Base-by-base conservation (phyloP, 495 filamentous ascomycete genomes). In the Chaetomium cochliodes region DNA sequence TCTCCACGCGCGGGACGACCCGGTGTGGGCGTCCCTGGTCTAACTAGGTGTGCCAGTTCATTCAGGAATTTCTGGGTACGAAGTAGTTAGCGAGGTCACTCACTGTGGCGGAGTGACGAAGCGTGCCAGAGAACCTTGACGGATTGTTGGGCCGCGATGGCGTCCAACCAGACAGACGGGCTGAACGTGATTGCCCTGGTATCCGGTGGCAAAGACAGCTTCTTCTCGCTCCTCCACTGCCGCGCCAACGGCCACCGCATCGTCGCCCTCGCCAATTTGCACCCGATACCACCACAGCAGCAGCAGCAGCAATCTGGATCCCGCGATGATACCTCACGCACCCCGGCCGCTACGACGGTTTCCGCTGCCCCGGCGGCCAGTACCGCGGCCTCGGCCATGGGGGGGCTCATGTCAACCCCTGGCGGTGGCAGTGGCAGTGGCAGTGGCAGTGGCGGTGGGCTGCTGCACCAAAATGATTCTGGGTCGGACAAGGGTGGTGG, bases 201-300 rank as follows among this genome's bases (percentile, higher is more conserved):
- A 65, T 98, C 94, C 18, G 94, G 94, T 64, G 94, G 94, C 49
- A 98, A 98, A 77, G 94, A 98, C 79, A 96, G 92, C 47, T 88
- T 98, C 74, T 97, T 90, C 80, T 92, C 92, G 1, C 82, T 97
- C 66, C 86, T 97, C 54, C 94, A 98, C 80, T 96, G 91, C 75
- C 79, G 90, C 59, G 85, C 84, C 51, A 91, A 96, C 75, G 92
- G 92, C 11, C 93, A 98, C 74, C 82, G 82, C 42, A 84, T 98
- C 62, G 84, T 97, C 62, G 94, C 96, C 6, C 78, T 98, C 16
- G 96, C 90, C 41, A 98, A 98, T 73, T 81, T 98, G 9, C 83
- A 91, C 72, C 92, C 94, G 22, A 75, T 70, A n/a, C 60, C 57
- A 22, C 65, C 30, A 26, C 49, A 15, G 51, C 53, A 57, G 44